A percentile compares a stretch with the other conserved stretches of the same genome.
Evolutionary conservation across 139 green algal species (phyloP).

Genomic region (Zygnema circumcarinatum): DNA sequence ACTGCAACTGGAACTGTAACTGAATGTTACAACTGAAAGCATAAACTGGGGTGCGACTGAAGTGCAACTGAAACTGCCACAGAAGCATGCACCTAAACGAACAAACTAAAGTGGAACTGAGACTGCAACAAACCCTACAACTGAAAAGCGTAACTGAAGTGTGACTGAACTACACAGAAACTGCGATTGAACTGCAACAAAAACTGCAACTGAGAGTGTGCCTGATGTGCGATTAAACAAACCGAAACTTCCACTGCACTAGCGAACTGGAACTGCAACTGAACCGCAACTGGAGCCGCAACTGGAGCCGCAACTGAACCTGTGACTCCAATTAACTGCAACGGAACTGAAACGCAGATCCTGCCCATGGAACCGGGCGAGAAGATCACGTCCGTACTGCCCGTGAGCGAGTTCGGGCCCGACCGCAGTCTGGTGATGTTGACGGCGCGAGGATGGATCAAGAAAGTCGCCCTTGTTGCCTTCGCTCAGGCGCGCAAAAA

Average conservation of each 20-base stretch:
- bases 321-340: no score
- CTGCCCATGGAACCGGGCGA: conserved; percentile 64
- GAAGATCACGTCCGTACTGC: conserved; percentile 70
- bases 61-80: not conserved
- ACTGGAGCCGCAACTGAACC: no score
- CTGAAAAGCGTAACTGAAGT: no score
- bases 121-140: no score
- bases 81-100: not conserved
- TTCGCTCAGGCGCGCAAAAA: conserved; percentile 62
- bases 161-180: no score
- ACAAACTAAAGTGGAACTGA: not conserved
- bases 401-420: conserved; percentile 59
- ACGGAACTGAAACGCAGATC: no score
- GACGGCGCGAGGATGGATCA: conserved; percentile 71
- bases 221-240: no score
- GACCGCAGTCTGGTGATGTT: conserved; percentile 70
- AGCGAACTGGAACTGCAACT: no score
- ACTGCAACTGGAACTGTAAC: not conserved
- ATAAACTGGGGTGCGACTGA: not conserved
- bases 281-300: no score
- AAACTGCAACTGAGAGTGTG: no score
- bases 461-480: conserved; percentile 68
- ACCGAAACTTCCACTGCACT: no score
- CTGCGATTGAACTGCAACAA: conserved; percentile 59
- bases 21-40: not conserved